A percentile compares a stretch with the other conserved stretches of the same genome.
These are phyloP conservation scores for Ciborinia camelliae DNA, from an alignment of 2,329 filamentous ascomycete species.

Conservation along the genomic window DNA sequence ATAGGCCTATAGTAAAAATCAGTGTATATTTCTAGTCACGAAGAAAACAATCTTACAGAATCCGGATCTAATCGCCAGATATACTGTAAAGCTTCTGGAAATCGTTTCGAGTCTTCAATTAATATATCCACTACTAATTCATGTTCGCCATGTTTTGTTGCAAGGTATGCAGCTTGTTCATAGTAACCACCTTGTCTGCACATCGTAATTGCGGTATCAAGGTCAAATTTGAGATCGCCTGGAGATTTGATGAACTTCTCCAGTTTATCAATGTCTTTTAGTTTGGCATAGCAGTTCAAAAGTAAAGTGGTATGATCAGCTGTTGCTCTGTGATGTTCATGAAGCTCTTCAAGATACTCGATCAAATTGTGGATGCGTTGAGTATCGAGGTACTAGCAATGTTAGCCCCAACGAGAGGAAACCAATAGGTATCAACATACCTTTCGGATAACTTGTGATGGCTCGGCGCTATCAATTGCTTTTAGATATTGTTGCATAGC, in stretches of 20 bases:
- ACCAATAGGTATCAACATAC: slow-evolving; percentile 41
- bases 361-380: slow-evolving; percentile 97
- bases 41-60: slow-evolving; percentile 50
- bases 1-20: slow-evolving; percentile 59
- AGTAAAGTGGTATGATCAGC: slow-evolving; percentile 93
- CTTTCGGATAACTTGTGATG: slow-evolving; percentile 93
- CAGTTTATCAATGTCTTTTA: slow-evolving; percentile 95
- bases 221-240: slow-evolving; percentile 89
- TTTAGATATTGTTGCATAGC: slow-evolving; percentile 99
- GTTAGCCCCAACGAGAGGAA: slow-evolving; percentile 33
- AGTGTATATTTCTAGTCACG: neutral
- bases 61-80: slow-evolving; percentile 84
- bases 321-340: slow-evolving; percentile 89
- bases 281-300: slow-evolving; percentile 94
- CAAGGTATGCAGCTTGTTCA: slow-evolving; percentile 93
- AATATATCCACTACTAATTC: slow-evolving; percentile 93
- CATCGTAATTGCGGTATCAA: slow-evolving; percentile 96
- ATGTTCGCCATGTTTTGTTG: slow-evolving; percentile 89
- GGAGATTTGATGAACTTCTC: slow-evolving; percentile 96
- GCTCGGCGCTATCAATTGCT: slow-evolving; percentile 93
- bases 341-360: slow-evolving; percentile 92
- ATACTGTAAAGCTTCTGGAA: slow-evolving; percentile 82
- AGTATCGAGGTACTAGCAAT: slow-evolving; percentile 77
- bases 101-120: slow-evolving; percentile 91
- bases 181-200: slow-evolving; percentile 96